phyloP scores from a whole-genome alignment of 1,139 yeast genomes.

The Saccharomyces hybrid region DNA sequence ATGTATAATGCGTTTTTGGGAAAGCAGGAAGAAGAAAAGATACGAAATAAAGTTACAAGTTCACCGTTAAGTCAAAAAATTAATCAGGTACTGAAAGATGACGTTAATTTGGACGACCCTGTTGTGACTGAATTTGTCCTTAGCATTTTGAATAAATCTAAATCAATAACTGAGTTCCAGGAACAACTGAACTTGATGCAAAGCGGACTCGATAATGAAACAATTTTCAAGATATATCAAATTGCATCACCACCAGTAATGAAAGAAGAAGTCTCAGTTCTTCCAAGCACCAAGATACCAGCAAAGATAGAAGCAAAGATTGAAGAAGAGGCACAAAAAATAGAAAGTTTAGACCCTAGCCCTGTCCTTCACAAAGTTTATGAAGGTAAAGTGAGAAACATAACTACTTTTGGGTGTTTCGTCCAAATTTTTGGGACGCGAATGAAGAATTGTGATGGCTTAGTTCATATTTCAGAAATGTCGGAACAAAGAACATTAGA shows the following conservation, averaged over 20 bases:
- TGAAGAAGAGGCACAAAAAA: neutral
- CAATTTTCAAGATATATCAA: slow-evolving; percentile 33
- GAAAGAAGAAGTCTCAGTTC: neutral
- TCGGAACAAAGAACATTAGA: slow-evolving; percentile 43
- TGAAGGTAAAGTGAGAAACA: slow-evolving; percentile 50
- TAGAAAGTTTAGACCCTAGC: slow-evolving; percentile 23
- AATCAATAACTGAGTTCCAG: slow-evolving; percentile 34
- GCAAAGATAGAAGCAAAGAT: neutral
- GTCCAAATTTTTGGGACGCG: slow-evolving; percentile 40
- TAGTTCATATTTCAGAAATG: slow-evolving; percentile 72
- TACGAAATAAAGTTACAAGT: neutral
- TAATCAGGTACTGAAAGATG: slow-evolving; percentile 5
- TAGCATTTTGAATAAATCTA: slow-evolving; percentile 39
- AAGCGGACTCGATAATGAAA: slow-evolving; percentile 47
- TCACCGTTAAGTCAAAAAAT: neutral
- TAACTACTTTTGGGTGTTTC: slow-evolving; percentile 75
- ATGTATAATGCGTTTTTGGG: neutral
- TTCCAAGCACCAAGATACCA: neutral
- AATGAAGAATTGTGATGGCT: slow-evolving; percentile 41
- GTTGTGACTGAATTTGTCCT: slow-evolving; percentile 52
- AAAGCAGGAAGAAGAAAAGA: neutral
- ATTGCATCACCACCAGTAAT: neutral
- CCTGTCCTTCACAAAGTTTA: slow-evolving; percentile 43
- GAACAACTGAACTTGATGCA: slow-evolving; percentile 48
- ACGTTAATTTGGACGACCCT: slow-evolving; percentile 34